A percentile compares a stretch with the other conserved stretches of the same genome.
These are phyloP conservation scores for Alternaria panax DNA, from an alignment of 2,329 filamentous ascomycete species.

Conservation along the genomic window DNA sequence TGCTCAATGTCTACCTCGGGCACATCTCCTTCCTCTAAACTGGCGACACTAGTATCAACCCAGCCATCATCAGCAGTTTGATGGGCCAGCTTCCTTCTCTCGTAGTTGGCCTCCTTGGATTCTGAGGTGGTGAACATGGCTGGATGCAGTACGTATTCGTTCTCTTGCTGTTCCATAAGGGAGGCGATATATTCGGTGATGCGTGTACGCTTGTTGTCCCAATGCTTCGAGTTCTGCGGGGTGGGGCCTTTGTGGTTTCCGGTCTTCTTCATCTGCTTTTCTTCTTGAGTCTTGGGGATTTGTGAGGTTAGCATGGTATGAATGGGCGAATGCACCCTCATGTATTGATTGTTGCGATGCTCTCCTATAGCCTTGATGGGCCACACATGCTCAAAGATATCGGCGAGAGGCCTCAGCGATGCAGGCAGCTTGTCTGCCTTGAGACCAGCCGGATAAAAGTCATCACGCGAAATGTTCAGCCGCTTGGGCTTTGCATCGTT, in stretches of 20 bases:
- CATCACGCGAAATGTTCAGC: slow-evolving; percentile 54
- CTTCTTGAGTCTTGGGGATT: slow-evolving; percentile 72
- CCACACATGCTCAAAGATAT: slow-evolving; percentile 89
- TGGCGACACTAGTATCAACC: slow-evolving; percentile 77
- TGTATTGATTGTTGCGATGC: slow-evolving; percentile 67
- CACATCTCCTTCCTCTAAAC: slow-evolving; percentile 70
- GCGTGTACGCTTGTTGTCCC: slow-evolving; percentile 78
- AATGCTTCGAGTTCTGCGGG: slow-evolving; percentile 69
- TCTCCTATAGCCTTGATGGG: slow-evolving; percentile 88
- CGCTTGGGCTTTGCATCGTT: slow-evolving; percentile 34
- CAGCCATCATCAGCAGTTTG: slow-evolving; percentile 71
- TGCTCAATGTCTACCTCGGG: slow-evolving; percentile 75
- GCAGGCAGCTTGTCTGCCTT: slow-evolving; percentile 51
- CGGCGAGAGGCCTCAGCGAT: slow-evolving; percentile 68
- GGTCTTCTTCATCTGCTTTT: slow-evolving; percentile 63
- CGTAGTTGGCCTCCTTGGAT: slow-evolving; percentile 62
- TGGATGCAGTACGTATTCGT: slow-evolving; percentile 86
- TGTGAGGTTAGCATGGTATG: slow-evolving; percentile 82
- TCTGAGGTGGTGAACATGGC: slow-evolving; percentile 68
- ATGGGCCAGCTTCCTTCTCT: slow-evolving; percentile 60
- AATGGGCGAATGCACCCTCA: slow-evolving; percentile 83
- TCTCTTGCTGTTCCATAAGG: slow-evolving; percentile 76
- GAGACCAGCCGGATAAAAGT: slow-evolving; percentile 59
- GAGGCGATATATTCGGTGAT: slow-evolving; percentile 80
- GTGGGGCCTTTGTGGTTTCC: slow-evolving; percentile 57